Percentiles rank a stretch among this genome's conserved stretches.
phyloP scores from a whole-genome alignment of 202 grass and related monocot species.

The Cymbopogon flexuosus region DNA sequence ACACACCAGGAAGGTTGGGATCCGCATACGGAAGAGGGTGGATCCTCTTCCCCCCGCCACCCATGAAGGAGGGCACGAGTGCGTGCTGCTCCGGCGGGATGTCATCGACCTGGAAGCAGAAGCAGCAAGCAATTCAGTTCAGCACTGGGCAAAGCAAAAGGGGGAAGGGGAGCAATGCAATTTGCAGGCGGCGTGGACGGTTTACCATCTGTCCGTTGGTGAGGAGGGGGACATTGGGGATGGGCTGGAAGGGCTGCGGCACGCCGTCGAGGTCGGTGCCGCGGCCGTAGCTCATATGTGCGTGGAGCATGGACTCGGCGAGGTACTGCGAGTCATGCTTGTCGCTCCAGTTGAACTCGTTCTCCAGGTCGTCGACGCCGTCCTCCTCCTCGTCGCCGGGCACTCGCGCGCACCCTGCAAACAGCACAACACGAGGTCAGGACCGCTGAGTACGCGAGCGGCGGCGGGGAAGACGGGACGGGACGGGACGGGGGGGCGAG shows the following conservation, averaged over 20 bases:
- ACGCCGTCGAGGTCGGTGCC: constrained; percentile 35
- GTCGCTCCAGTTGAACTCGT: constrained; percentile 60
- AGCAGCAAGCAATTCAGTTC: background rate
- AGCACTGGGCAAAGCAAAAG: background rate
- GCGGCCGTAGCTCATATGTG: constrained; percentile 78
- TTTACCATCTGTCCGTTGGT: constrained; percentile 71
- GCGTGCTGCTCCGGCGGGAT: constrained; percentile 89
- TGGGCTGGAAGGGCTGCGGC: constrained; percentile 34
- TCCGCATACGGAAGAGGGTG: constrained; percentile 76
- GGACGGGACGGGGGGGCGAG: background rate
- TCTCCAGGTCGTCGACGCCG: constrained; percentile 82
- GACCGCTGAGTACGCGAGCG: background rate
- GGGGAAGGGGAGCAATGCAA: background rate
- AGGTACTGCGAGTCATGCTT: constrained; percentile 52
- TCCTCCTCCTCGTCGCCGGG: constrained; percentile 84
- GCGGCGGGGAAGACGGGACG: too few species aligned
- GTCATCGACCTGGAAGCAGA: constrained; percentile 52
- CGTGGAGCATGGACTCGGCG: constrained; percentile 66
- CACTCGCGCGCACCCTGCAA: constrained; percentile 64
- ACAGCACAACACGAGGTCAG: background rate
- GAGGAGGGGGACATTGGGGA: constrained; percentile 74
- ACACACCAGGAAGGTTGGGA: constrained; percentile 66
- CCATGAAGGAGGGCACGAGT: constrained; percentile 70
- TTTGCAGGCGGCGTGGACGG: background rate
- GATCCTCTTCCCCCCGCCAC: constrained; percentile 69